Base-by-base conservation (phyloP, 2,329 filamentous ascomycete species). In the Fusarium falciforme region DNA sequence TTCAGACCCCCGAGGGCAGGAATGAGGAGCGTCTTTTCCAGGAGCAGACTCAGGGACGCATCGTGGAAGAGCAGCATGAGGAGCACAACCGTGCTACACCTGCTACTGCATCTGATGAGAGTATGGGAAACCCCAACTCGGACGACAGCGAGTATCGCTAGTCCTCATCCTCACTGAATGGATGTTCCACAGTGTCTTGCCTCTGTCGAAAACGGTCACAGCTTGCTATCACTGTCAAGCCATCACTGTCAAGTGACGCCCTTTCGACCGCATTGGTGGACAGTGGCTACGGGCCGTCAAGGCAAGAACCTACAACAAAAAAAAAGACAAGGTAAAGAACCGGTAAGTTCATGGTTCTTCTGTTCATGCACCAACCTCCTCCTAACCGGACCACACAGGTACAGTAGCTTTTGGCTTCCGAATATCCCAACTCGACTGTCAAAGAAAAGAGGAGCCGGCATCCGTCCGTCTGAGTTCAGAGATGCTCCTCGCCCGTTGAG, bases 1-100 rank as follows among this genome's bases (percentile, higher is more conserved):
- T 80, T 16, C 67, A 70, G 10, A 77, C 76, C 3, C 69, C 77
- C 8, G 79, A 80, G 49, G 77, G 78, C 14, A 67, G 78, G 25
- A 73, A 64, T 17, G 76, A 78, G 55, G 78, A 82, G 47, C 75
- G 20, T 9, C 14, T 35, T 27, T 35, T 11, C 33, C 54, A 38
- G 35, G 54, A 79, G 44, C 68, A 72, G n/a, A 70, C 75, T 33
- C 64, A 52, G 17, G 25, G 27, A 29, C 47, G 27, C 25, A 31
- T 52, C 17, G 10, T 49, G 4, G 25, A 29, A 14, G 47, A 31
- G 47, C 25, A n/a, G 76, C 35, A 68, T 76, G 25, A 36, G 78
- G 79, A 62, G 76, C 75, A 57, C 77, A 77, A 25, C 31, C 52
- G 27, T 14, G 27, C 7, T 31, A 42, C 63, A 31, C 20, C 42